Evolutionary conservation across 352 stramenopile genomes (phyloP).

Genomic region (Pythium vanterpoolii): DNA sequence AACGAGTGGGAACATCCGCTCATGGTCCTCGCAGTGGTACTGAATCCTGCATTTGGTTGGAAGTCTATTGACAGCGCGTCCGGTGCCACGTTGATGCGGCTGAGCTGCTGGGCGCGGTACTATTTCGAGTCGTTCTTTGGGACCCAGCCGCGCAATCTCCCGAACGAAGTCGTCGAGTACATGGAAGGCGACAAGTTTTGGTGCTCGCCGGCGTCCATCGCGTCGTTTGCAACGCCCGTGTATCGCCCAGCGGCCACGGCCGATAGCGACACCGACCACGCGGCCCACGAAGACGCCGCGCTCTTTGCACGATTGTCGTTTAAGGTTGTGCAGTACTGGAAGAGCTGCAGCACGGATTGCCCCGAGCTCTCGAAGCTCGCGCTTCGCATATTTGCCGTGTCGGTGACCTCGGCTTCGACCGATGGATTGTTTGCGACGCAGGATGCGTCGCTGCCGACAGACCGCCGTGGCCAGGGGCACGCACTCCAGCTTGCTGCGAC

Average conservation of each 20-base stretch:
- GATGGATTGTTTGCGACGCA: conserved; percentile 10
- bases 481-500: conserved; percentile 16
- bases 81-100: conserved; percentile 21
- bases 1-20: conserved; percentile 26
- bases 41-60: conserved; percentile 26
- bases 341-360: conserved; percentile 25
- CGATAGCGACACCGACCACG: neutral
- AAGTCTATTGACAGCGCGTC: conserved; percentile 16
- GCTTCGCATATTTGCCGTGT: conserved; percentile 22
- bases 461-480: too few species aligned
- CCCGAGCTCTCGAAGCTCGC: conserved; percentile 24
- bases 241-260: neutral
- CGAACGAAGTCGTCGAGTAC: conserved; percentile 25
- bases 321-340: conserved; percentile 26
- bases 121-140: conserved; percentile 26
- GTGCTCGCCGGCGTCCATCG: conserved; percentile 22
- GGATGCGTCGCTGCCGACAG: neutral
- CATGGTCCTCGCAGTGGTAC: conserved; percentile 15
- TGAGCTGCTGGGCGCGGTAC: conserved; percentile 26
- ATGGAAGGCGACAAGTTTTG: conserved; percentile 28
- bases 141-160: conserved; percentile 9
- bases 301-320: conserved; percentile 16
- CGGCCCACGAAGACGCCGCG: conserved; percentile 9
- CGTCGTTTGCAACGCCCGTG: conserved; percentile 13
- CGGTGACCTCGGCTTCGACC: conserved; percentile 17